Evolutionary conservation across 139 green algal genomes (phyloP).

Genomic region (Auxenochlorella protothecoides): DNA sequence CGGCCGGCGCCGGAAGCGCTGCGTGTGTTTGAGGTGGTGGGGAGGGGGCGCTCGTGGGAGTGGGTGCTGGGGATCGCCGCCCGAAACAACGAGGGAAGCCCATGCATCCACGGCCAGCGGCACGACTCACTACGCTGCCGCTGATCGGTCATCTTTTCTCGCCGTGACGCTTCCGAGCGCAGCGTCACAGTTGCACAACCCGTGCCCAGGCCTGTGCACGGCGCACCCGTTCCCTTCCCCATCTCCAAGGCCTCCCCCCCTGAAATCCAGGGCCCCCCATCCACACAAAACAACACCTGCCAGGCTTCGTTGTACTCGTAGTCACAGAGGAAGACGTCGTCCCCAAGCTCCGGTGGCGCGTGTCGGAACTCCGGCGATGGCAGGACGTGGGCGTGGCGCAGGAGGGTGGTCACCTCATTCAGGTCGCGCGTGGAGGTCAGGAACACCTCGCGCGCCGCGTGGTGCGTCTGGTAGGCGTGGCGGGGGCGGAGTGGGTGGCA

Average conservation of each 20-base stretch:
- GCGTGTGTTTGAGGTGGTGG: not conserved
- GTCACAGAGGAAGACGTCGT: slow-evolving; percentile 81
- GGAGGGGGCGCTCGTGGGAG: no score
- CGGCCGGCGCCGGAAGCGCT: slow-evolving; percentile 12
- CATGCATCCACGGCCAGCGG: no score
- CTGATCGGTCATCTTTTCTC: no score
- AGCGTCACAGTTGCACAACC: no score
- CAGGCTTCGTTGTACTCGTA: slow-evolving; percentile 51
- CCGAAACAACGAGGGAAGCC: no score
- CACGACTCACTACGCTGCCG: no score
- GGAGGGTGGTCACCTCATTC: slow-evolving; percentile 28
- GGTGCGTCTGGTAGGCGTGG: slow-evolving; percentile 41
- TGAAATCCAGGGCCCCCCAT: not conserved
- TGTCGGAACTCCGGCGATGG: not conserved
- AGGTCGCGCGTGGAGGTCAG: slow-evolving; percentile 36
- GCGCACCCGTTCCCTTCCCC: no score
- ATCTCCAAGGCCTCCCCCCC: no score
- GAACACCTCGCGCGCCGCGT: slow-evolving; percentile 75
- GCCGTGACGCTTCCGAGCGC: no score
- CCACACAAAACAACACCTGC: slow-evolving; percentile 5
- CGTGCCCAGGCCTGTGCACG: no score
- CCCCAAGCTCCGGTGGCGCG: slow-evolving; percentile 15
- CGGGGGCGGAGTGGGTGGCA: not conserved
- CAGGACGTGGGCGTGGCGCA: slow-evolving; percentile 29
- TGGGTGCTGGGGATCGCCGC: no score